Percentiles rank a stretch among this genome's conserved stretches.
phyloP scores from a whole-genome alignment of 176 grass and related monocot genomes.

The Avena insularis region DNA sequence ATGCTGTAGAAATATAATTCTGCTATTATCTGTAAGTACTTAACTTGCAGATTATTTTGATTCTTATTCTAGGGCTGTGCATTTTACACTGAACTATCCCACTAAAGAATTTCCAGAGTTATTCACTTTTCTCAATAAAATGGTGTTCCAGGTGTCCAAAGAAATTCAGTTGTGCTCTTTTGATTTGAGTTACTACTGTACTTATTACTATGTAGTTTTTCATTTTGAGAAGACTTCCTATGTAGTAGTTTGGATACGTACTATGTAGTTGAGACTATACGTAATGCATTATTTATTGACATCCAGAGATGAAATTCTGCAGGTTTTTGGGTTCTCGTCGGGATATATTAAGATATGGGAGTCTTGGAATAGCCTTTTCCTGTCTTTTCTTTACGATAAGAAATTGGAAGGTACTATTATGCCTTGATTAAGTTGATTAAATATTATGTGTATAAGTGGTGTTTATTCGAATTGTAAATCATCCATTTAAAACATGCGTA shows the following conservation, averaged over 20 bases:
- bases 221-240: too few species aligned
- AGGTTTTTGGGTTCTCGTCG: conserved; percentile 84
- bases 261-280: conserved; percentile 27
- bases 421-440: conserved; percentile 25
- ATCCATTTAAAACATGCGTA: not conserved
- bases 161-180: conserved; percentile 21
- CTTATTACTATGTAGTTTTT: not conserved
- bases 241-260: not conserved
- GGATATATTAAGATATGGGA: conserved; percentile 87
- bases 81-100: conserved; percentile 26
- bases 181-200: conserved; percentile 29
- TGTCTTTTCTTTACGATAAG: conserved; percentile 72
- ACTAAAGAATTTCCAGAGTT: conserved; percentile 17
- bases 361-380: conserved; percentile 76
- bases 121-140: conserved; percentile 21
- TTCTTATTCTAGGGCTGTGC: conserved; percentile 19
- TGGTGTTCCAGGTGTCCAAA: conserved; percentile 22
- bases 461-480: conserved; percentile 3
- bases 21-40: conserved; percentile 7
- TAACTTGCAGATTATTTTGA: not conserved
- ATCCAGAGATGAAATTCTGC: conserved; percentile 53
- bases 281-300: conserved; percentile 41
- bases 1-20: not conserved
- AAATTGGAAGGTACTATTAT: conserved; percentile 88
- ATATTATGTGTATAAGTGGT: conserved; percentile 13